Base-by-base conservation (phyloP, 1,139 yeast genomes). In the Yamadazyma songkhlaensis region DNA sequence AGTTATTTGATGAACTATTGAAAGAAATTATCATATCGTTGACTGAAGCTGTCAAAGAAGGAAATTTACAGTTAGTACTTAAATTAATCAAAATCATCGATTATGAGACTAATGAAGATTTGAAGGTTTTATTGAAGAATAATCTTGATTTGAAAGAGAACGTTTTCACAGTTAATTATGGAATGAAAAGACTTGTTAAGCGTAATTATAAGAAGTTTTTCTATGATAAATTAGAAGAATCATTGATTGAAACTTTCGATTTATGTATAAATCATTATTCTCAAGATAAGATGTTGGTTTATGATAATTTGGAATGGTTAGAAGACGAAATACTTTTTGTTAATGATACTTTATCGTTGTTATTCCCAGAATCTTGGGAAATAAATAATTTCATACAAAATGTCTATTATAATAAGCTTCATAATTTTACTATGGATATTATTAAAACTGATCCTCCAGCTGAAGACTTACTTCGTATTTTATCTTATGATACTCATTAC, bases 231-330 rank as follows among this genome's bases (percentile, higher is more conserved):
- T 64, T 89, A 31, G 77, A 79, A 50, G 74, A 72, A 35, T 72
- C 84, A 12, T 74, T 90, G 12, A 67, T 63, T 25, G 86, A 80
- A 13, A 81, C 84, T 12, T 89, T 87, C 59, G 66, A 71, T 31
- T 80, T 80, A 43, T 86, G 92, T 52, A 63, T 71, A 31, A 67
- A 77, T 35, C 80, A 83, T 38, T 84, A 74, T 50, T 55, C 64
- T 3, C 65, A 74, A 9, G 79, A 75, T 40, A 69, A 67, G 31
- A 77, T 79, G 57, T 73, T 70, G 14, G 79, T 90, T 2, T 71
- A 84, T 44, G 84, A 83, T 29, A 81, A 84, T 45, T 64, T 90
- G 37, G 83, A 81, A 40, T 90, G 97, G 94, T 74, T 90, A 13
- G 89, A 84, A 55, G 83, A 84, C 45, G 97, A 92, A 51, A 62